Base-by-base conservation (phyloP, 1,284 basidiomycete genomes). In the Pseudozyma pruni region DNA sequence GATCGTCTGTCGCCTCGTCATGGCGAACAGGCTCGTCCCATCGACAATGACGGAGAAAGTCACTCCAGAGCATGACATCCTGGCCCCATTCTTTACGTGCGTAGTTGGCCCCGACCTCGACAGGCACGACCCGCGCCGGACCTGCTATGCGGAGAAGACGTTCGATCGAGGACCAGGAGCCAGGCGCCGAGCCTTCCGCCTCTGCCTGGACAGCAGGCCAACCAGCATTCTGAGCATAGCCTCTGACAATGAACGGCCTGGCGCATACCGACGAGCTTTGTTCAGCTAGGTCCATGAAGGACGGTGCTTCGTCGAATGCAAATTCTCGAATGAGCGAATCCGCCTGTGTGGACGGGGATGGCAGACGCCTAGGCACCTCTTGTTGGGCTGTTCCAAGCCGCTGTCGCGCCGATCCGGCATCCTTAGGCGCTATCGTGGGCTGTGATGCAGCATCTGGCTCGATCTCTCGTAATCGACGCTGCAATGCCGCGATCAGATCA, bases 61-160 rank as follows among this genome's bases (percentile, higher is more conserved):
- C 85, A 31, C 90, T 88, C 89, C 93, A 96, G 20, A 83, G 76
- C 81, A 96, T 87, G 56, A 98, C 86, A 61, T 84, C 84, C 83
- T 96, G 95, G 0, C 87, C 87, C 95, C 95, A 98, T 42, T 88
- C 87, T 19, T 88, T 87, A 13, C 86, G 85, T 31, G 91, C 88
- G 82, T 98, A 98, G 78, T 93, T 90, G 41, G 84, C 82, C 4
- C 95, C 95, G 23, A 95, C 85, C 83, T 98, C 95, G 10, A 98
- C 89, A 5, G 95, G 95, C 1, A 98, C 91, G 8, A 92, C 83
- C 14, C 95, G 87, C 4, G 90, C 93, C 29, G 87, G 87, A 88
- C 88, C 2, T 87, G 62, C 46, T 2, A 58, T 8, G 8, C 29
- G 29, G 1, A 56, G 41, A 17, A 78, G 74, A 33, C 72, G 61